A percentile compares a stretch with the other conserved stretches of the same genome.
Conservation (phyloP, 139 green algal species). For the Deuterostichococcus epilithicus region DNA sequence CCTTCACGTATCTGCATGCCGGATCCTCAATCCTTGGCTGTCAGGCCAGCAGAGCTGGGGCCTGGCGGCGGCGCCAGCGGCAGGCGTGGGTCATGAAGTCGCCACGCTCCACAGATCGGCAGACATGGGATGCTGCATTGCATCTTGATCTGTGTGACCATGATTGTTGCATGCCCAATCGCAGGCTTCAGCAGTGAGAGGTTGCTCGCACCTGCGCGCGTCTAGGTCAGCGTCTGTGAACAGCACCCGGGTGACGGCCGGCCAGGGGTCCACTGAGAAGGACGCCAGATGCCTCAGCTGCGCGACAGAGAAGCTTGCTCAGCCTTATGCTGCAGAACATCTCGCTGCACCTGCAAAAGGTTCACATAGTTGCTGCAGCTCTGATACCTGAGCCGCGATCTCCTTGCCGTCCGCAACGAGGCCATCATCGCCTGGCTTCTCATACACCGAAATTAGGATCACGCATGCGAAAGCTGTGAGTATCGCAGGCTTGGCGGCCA, state of each 20-base stretch:
- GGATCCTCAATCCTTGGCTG: no score
- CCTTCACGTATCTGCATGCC: constrained; percentile 72
- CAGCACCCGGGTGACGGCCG: constrained; percentile 88
- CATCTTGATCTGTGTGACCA: no score
- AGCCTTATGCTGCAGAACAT: no score
- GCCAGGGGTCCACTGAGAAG: constrained; percentile 74
- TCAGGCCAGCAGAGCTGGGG: no score
- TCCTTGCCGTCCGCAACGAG: background rate
- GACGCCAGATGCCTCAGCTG: constrained; percentile 73
- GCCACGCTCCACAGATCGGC: no score
- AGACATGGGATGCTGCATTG: no score
- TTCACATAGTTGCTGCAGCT: no score
- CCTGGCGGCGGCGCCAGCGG: no score
- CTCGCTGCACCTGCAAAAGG: no score
- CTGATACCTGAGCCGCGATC: background rate
- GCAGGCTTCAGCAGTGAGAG: no score
- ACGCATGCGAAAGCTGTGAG: background rate
- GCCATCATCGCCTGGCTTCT: background rate
- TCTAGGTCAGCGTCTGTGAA: constrained; percentile 84
- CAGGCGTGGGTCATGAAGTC: no score
- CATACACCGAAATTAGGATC: background rate
- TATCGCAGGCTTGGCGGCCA: background rate
- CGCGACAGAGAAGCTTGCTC: background rate
- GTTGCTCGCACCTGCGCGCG: constrained; percentile 38
- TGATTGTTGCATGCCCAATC: no score